phyloP scores from a whole-genome alignment of 2,329 filamentous ascomycete species.

The Xylariaceae sp. region DNA sequence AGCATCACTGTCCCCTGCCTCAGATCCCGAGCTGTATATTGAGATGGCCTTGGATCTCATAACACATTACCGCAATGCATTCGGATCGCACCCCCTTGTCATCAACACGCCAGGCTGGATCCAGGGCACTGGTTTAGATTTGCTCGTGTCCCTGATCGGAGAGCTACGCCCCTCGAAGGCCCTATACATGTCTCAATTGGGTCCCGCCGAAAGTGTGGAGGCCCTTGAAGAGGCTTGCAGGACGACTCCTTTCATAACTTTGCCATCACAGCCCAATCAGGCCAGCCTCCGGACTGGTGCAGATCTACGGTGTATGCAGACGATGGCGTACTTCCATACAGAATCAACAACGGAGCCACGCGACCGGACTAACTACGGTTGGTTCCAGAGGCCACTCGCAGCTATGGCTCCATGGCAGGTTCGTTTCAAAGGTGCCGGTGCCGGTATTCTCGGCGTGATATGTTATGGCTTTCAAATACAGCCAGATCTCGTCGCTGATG shows the following conservation, averaged over 20 bases:
- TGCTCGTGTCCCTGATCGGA: slow-evolving; percentile 54
- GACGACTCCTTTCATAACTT: slow-evolving; percentile 40
- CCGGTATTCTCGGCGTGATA: slow-evolving; percentile 59
- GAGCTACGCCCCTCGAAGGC: slow-evolving; percentile 54
- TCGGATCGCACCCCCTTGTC: slow-evolving; percentile 51
- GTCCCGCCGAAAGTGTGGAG: slow-evolving; percentile 53
- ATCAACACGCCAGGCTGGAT: slow-evolving; percentile 74
- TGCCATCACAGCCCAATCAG: slow-evolving; percentile 57
- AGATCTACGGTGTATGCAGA: slow-evolving; percentile 67
- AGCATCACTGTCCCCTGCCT: slow-evolving; percentile 58
- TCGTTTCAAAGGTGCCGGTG: slow-evolving; percentile 45
- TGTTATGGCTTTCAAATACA: slow-evolving; percentile 62
- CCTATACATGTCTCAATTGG: slow-evolving; percentile 63
- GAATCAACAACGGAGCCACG: slow-evolving; percentile 18
- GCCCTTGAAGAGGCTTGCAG: slow-evolving; percentile 43
- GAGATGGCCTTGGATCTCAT: slow-evolving; percentile 60
- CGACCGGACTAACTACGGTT: slow-evolving; percentile 34
- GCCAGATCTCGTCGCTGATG: slow-evolving; percentile 53
- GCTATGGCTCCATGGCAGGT: slow-evolving; percentile 56
- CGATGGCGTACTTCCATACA: slow-evolving; percentile 72
- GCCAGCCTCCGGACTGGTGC: slow-evolving; percentile 54
- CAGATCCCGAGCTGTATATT: slow-evolving; percentile 62
- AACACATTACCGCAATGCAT: slow-evolving; percentile 46
- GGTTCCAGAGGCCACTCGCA: slow-evolving; percentile 53
- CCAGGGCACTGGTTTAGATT: slow-evolving; percentile 61